Evolutionary conservation across 2,329 filamentous ascomycete genomes (phyloP).

Genomic region (Arthrobotrys megalospora): DNA sequence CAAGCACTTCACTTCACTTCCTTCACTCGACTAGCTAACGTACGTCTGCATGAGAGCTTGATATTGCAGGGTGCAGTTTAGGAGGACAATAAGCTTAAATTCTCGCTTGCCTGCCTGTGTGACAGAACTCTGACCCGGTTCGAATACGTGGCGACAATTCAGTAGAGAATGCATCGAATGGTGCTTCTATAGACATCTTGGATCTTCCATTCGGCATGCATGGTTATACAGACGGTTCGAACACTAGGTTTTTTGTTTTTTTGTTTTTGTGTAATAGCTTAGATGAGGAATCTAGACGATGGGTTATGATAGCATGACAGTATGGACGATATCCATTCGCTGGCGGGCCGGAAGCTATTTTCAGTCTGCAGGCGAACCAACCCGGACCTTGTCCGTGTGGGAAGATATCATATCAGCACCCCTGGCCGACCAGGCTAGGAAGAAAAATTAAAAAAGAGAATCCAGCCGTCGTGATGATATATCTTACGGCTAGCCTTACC

Average conservation of each 20-base stretch:
- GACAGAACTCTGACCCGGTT: conserved; percentile 30
- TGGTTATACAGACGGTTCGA: conserved; percentile 34
- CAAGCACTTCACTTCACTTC: not conserved
- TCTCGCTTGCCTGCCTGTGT: conserved; percentile 54
- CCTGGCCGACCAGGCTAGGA: conserved; percentile 24
- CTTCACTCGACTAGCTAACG: conserved; percentile 4
- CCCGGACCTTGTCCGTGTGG: conserved; percentile 54
- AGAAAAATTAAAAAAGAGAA: conserved; percentile 20
- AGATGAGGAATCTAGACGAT: conserved; percentile 9
- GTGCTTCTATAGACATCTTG: conserved; percentile 47
- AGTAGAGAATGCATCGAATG: conserved; percentile 42
- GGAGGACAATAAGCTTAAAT: conserved; percentile 59
- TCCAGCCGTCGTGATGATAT: conserved; percentile 17
- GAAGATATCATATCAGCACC: conserved; percentile 46
- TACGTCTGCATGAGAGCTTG: conserved; percentile 7
- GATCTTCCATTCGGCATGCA: conserved; percentile 50
- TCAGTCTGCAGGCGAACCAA: conserved; percentile 47
- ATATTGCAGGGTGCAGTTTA: conserved; percentile 49
- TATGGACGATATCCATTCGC: conserved; percentile 38
- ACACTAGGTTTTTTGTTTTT: conserved; percentile 36
- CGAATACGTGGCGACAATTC: conserved; percentile 59
- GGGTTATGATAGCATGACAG: conserved; percentile 23
- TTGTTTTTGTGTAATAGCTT: not conserved
- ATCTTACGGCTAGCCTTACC: conserved; percentile 21
- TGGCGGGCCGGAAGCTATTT: conserved; percentile 57